phyloP scores from a whole-genome alignment of 2,329 filamentous ascomycete species.

The Fusarium redolens region DNA sequence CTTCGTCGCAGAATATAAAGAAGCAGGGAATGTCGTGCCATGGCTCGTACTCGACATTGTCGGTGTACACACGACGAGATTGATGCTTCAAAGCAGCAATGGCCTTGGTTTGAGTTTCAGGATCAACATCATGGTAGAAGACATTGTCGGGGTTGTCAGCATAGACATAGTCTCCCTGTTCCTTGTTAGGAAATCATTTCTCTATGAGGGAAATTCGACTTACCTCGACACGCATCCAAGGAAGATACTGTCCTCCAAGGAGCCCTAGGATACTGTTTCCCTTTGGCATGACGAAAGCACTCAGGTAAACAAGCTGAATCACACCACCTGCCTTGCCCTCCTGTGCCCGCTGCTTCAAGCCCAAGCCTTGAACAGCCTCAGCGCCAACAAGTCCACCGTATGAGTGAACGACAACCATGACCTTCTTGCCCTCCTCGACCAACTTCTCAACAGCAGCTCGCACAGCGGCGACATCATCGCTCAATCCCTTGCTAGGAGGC shows the following conservation, averaged over 20 bases:
- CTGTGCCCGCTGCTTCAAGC: slow-evolving; percentile 6
- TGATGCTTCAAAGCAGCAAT: slow-evolving; percentile 1
- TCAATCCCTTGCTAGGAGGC: slow-evolving; percentile 5
- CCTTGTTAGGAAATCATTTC: fast-evolving
- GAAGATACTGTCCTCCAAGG: slow-evolving; percentile 11
- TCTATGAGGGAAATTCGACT: background rate
- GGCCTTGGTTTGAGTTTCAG: background rate
- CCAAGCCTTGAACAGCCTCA: slow-evolving; percentile 1
- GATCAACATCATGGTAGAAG: slow-evolving; percentile 11
- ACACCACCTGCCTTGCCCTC: slow-evolving; percentile 14
- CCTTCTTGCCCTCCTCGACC: background rate
- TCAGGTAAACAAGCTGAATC: slow-evolving; percentile 7
- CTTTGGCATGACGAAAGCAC: slow-evolving; percentile 1
- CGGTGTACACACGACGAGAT: slow-evolving; percentile 9
- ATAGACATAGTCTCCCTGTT: slow-evolving; percentile 10
- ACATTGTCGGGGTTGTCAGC: slow-evolving; percentile 3
- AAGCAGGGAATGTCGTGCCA: slow-evolving; percentile 14
- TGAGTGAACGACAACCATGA: slow-evolving; percentile 17
- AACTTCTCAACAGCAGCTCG: background rate
- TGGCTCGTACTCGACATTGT: background rate
- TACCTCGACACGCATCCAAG: slow-evolving; percentile 20
- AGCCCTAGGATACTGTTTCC: background rate
- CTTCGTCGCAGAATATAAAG: slow-evolving; percentile 7
- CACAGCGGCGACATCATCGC: background rate
- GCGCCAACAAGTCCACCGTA: slow-evolving; percentile 16